Conservation (phyloP, 305 asterid genomes). For the Fraxinus xanthoxyloides region DNA sequence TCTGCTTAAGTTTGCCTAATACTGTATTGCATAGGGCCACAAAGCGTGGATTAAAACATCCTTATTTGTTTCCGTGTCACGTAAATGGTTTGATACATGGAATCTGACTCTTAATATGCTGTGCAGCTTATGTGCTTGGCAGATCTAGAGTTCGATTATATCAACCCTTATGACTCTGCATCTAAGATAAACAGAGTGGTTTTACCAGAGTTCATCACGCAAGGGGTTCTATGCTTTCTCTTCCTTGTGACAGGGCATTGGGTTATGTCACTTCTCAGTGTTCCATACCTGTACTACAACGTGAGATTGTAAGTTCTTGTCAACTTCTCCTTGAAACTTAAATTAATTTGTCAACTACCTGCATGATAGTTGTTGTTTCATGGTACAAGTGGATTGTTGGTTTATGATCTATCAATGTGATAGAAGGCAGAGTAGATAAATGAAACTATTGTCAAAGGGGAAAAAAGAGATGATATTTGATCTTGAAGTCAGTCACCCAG, state of each 20-base stretch:
- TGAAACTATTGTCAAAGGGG: not conserved
- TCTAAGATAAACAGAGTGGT: constrained; percentile 51
- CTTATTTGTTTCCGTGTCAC: not conserved
- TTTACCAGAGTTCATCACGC: constrained; percentile 59
- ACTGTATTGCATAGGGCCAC: not conserved
- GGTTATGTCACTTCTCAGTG: constrained; percentile 51
- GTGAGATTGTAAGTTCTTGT: constrained; percentile 53
- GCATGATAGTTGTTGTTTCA: not conserved
- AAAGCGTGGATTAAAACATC: not conserved
- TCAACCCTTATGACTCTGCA: constrained; percentile 73
- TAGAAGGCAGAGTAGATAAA: not conserved
- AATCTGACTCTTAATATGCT: constrained; percentile 13
- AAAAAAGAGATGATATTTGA: not conserved
- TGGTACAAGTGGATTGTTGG: not conserved
- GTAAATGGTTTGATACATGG: not conserved
- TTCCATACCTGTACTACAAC: constrained; percentile 59
- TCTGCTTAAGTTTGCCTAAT: not conserved
- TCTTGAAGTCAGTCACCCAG: not conserved
- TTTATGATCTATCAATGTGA: not conserved
- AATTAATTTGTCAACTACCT: not conserved
- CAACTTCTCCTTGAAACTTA: constrained; percentile 15
- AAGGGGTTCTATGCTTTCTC: constrained; percentile 55
- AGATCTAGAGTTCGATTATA: constrained; percentile 68
- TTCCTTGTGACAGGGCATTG: constrained; percentile 67
- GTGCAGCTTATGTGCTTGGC: constrained; percentile 64